Evolutionary conservation across 2,329 filamentous ascomycete species (phyloP).

Genomic region (Diplodia scrobiculata): DNA sequence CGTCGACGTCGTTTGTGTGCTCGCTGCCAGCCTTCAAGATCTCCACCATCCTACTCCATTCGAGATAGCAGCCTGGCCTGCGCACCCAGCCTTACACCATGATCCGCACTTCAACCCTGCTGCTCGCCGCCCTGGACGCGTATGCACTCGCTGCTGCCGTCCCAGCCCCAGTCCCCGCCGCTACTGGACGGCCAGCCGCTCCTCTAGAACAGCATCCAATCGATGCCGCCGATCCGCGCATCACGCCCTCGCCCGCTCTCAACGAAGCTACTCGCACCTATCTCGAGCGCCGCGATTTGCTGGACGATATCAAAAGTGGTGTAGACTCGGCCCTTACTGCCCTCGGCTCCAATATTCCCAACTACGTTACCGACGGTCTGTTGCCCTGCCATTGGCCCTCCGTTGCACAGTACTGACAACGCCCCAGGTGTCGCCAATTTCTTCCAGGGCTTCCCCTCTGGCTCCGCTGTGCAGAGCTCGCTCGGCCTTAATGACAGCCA

Average conservation of each 20-base stretch:
- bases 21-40: neutral
- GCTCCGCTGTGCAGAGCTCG: conserved; percentile 61
- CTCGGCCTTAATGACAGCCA: conserved; percentile 62
- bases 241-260: conserved; percentile 27
- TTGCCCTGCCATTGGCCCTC: neutral
- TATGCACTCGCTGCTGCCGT: conserved; percentile 26
- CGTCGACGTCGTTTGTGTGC: neutral
- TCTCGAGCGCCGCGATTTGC: conserved; percentile 38
- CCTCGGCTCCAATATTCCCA: conserved; percentile 41
- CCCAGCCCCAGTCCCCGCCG: conserved; percentile 13
- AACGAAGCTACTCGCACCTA: conserved; percentile 19
- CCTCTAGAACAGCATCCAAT: conserved; percentile 9
- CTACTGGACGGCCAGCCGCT: conserved; percentile 7
- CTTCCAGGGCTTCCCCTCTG: conserved; percentile 67
- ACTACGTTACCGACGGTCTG: conserved; percentile 44
- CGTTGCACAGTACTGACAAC: neutral
- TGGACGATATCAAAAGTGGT: conserved; percentile 40
- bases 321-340: conserved; percentile 40
- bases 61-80: conserved; percentile 19
- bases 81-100: conserved; percentile 19
- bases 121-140: conserved; percentile 27
- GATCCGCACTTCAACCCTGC: conserved; percentile 27
- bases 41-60: conserved; percentile 24
- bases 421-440: conserved; percentile 61
- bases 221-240: conserved; percentile 12